These are phyloP conservation scores for Pleurotus tuoliensis DNA, from an alignment of 768 basidiomycete species.

Conservation along the genomic window DNA sequence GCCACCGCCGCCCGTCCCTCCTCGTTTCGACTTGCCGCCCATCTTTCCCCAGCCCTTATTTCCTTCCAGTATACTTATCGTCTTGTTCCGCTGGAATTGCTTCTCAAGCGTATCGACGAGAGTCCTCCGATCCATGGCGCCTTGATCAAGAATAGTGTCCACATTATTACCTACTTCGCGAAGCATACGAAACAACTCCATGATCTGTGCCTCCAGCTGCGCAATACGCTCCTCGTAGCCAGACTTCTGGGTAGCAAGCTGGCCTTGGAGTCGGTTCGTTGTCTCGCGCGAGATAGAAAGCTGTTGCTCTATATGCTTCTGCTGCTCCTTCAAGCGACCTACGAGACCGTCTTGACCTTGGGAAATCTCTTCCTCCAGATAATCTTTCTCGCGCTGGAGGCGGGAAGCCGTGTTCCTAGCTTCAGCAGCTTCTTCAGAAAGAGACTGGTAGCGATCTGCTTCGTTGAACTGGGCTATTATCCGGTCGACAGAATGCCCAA, in stretches of 20 bases:
- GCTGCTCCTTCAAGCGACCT: slow-evolving; percentile 71
- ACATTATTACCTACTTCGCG: slow-evolving; percentile 78
- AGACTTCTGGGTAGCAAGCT: slow-evolving; percentile 70
- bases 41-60: slow-evolving; percentile 29
- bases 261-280: slow-evolving; percentile 68
- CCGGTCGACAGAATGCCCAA: slow-evolving; percentile 86
- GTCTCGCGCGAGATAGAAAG: slow-evolving; percentile 76
- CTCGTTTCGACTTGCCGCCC: slow-evolving; percentile 22
- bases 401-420: slow-evolving; percentile 60
- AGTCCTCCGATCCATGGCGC: slow-evolving; percentile 74
- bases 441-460: slow-evolving; percentile 75
- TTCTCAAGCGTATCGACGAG: slow-evolving; percentile 79
- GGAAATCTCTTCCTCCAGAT: slow-evolving; percentile 76
- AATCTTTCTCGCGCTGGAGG: slow-evolving; percentile 78
- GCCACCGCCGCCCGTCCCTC: slow-evolving; percentile 8
- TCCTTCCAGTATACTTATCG: slow-evolving; percentile 84
- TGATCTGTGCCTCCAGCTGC: slow-evolving; percentile 88
- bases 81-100: slow-evolving; percentile 79
- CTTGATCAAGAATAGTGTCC: slow-evolving; percentile 66
- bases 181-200: slow-evolving; percentile 92
- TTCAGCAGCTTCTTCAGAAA: slow-evolving; percentile 72
- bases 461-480: slow-evolving; percentile 90
- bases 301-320: slow-evolving; percentile 71
- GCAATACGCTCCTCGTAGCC: slow-evolving; percentile 84
- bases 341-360: slow-evolving; percentile 82